phyloP scores from a whole-genome alignment of 129 eudicot species.

The Flaveria brownii region DNA sequence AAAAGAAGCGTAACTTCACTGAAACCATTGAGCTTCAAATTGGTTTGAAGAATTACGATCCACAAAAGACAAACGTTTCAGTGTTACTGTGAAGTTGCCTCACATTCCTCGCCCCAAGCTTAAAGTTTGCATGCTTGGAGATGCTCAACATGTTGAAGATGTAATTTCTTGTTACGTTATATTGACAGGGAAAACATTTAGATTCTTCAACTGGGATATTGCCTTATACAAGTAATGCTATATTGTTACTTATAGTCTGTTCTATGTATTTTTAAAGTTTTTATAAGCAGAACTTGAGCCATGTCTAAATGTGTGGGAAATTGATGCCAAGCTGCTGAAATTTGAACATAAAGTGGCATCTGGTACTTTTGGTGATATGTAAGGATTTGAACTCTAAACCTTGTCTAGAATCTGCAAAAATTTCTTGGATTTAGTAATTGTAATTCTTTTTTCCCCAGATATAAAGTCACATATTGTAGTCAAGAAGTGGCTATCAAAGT shows the following conservation, averaged over 20 bases:
- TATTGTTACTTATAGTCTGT: background rate
- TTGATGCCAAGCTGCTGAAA: too few relatives aligned
- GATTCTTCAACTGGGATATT: background rate
- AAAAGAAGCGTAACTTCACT: conserved; percentile 41
- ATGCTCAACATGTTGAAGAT: conserved; percentile 63
- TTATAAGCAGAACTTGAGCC: background rate
- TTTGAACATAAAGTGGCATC: too few relatives aligned
- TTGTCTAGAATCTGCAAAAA: too few relatives aligned
- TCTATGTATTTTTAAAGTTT: background rate
- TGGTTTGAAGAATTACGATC: conserved; percentile 56
- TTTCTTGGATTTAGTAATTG: too few relatives aligned
- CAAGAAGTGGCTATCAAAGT: too few relatives aligned
- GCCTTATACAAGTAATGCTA: background rate
- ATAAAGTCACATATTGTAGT: too few relatives aligned
- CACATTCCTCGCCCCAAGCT: conserved; percentile 58
- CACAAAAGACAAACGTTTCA: conserved; percentile 60
- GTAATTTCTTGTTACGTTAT: conserved; percentile 20
- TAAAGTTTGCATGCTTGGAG: conserved; percentile 65
- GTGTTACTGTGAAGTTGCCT: conserved; percentile 55
- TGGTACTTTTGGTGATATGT: too few relatives aligned
- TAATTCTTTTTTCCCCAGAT: too few relatives aligned
- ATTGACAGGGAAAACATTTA: background rate
- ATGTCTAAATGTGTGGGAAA: background rate
- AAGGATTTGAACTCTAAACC: too few relatives aligned
- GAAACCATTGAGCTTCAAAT: conserved; percentile 47